Conservation (phyloP, 805 yeast genomes). For the Blastobotrys muscicola region DNA sequence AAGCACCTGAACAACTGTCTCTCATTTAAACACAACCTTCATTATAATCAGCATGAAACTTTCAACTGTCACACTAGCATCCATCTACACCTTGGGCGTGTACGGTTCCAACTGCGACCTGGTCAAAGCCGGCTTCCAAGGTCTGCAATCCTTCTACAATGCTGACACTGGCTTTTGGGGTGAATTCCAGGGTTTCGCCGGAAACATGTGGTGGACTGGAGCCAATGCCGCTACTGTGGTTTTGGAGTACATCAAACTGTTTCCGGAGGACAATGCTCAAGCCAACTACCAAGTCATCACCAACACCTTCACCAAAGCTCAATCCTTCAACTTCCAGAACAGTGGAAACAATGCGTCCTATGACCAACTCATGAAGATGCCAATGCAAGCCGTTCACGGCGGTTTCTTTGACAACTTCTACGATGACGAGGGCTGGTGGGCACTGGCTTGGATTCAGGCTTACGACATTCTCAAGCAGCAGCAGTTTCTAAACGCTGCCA, state of each 20-base stretch:
- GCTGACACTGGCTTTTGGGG: slow-evolving; percentile 1
- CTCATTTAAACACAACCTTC: too few relatives aligned
- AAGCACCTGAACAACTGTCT: too few relatives aligned
- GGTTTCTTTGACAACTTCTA: slow-evolving; percentile 9
- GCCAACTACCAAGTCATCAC: neutral
- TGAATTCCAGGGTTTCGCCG: neutral
- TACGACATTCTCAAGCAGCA: slow-evolving; percentile 6
- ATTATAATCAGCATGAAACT: too few relatives aligned
- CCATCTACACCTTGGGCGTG: too few relatives aligned
- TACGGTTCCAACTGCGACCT: too few relatives aligned
- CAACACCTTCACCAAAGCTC: slow-evolving; percentile 5
- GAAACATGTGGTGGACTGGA: slow-evolving; percentile 3
- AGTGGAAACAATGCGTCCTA: too few relatives aligned
- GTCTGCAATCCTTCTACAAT: neutral
- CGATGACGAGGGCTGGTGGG: slow-evolving; percentile 14
- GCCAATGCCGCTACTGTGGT: slow-evolving; percentile 1
- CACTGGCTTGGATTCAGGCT: slow-evolving; percentile 10
- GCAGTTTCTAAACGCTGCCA: slow-evolving; percentile 8
- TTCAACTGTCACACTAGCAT: too few relatives aligned
- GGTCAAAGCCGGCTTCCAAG: too few relatives aligned
- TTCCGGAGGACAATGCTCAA: neutral
- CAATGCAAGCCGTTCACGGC: slow-evolving; percentile 6
- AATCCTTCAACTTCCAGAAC: neutral
- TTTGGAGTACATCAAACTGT: neutral
- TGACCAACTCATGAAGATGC: neutral